Conservation (phyloP, 345 rosid genomes). For the Adansonia digitata region DNA sequence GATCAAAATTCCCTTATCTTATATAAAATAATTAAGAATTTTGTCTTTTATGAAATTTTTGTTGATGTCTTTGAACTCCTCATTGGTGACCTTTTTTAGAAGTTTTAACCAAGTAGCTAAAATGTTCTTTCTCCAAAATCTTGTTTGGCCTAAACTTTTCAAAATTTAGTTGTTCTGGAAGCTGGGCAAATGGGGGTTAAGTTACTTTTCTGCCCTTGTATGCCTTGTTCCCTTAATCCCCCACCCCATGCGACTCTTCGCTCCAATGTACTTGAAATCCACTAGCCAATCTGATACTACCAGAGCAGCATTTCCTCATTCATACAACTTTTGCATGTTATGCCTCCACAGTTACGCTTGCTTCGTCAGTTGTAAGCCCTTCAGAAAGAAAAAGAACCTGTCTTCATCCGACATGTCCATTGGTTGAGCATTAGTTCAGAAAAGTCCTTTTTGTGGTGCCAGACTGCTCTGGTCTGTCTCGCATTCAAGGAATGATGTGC, state of each 20-base stretch:
- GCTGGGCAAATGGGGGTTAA: not conserved
- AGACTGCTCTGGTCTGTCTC: not conserved
- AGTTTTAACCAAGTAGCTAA: not conserved
- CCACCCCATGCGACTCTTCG: not conserved
- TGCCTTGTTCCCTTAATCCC: not conserved
- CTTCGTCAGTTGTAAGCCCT: not conserved
- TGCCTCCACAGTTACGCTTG: not conserved
- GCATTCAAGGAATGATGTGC: not conserved
- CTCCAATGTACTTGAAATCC: not conserved
- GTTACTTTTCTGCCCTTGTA: not conserved
- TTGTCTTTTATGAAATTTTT: not conserved
- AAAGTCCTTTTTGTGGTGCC: not conserved
- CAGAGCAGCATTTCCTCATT: not conserved
- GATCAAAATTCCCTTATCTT: not conserved
- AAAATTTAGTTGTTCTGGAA: not conserved
- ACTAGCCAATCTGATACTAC: not conserved
- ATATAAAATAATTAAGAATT: not conserved
- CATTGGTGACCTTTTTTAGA: not conserved
- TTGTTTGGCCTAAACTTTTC: not conserved
- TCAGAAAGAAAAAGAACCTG: not conserved
- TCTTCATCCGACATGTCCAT: not conserved
- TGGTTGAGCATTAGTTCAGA: not conserved
- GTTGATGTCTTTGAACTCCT: not conserved
- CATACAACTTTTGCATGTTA: not conserved
- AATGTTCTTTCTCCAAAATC: not conserved